Conservation (phyloP, 345 rosid species). For the Erucastrum elatum region DNA sequence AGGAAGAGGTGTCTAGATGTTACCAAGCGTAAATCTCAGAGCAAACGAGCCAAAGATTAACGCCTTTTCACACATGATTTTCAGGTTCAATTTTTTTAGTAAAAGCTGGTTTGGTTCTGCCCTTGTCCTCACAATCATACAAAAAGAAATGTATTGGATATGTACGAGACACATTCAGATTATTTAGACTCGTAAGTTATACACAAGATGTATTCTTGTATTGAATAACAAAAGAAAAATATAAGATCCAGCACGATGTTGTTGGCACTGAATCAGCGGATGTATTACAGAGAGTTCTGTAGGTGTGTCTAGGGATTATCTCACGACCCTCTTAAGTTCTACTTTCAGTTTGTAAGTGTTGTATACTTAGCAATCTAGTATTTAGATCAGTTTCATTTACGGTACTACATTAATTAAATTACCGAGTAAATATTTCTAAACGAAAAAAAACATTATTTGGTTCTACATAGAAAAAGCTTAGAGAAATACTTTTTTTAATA, state of each 20-base stretch:
- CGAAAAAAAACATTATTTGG: background rate
- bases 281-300: slow-evolving; percentile 16
- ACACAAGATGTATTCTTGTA: slow-evolving; percentile 31
- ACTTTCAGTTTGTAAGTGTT: too few relatives aligned
- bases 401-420: too few relatives aligned
- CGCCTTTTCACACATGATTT: slow-evolving; percentile 11
- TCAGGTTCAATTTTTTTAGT: background rate
- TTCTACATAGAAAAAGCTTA: background rate
- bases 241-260: slow-evolving; percentile 16
- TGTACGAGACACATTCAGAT: slow-evolving; percentile 25
- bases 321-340: slow-evolving; percentile 21
- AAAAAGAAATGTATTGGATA: slow-evolving; percentile 36
- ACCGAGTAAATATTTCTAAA: background rate
- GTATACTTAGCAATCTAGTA: background rate
- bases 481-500: background rate
- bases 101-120: slow-evolving; percentile 16
- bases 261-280: slow-evolving; percentile 11
- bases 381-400: background rate
- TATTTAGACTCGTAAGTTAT: slow-evolving; percentile 34
- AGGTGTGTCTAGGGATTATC: background rate
- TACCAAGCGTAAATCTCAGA: slow-evolving; percentile 84
- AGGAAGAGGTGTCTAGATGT: slow-evolving; percentile 89
- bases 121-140: slow-evolving; percentile 6
- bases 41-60: slow-evolving; percentile 74
- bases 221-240: slow-evolving; percentile 19